Evolutionary conservation across 225 moss, liverwort and hornwort genomes (phyloP).

Genomic region (Pleurozium schreberi): DNA sequence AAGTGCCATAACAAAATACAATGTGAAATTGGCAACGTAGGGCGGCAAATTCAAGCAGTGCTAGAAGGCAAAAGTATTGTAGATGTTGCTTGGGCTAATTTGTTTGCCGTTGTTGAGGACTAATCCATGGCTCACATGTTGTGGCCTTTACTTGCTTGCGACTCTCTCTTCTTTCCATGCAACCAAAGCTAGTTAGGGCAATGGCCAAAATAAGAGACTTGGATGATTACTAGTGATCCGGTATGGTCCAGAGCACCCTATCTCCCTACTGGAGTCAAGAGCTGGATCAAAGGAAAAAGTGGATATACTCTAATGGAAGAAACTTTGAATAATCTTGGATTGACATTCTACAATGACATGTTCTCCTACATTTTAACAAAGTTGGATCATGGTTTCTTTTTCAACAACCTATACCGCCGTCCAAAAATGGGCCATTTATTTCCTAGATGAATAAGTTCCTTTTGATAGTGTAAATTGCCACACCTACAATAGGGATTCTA

Average conservation of each 20-base stretch:
- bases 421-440: fast-evolving
- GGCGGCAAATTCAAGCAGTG: neutral
- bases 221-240: fast-evolving
- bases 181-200: neutral
- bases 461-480: too few species aligned
- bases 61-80: fast-evolving
- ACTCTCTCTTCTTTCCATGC: neutral
- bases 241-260: fast-evolving
- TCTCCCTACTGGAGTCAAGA: fast-evolving
- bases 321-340: neutral
- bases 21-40: fast-evolving
- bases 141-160: neutral
- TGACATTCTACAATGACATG: neutral
- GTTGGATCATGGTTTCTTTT: neutral
- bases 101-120: neutral
- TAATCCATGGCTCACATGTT: neutral
- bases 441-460: too few species aligned
- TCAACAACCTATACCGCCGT: fast-evolving
- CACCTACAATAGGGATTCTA: too few species aligned
- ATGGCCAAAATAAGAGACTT: neutral
- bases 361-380: fast-evolving
- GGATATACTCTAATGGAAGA: neutral
- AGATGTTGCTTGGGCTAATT: neutral
- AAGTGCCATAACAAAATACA: too few species aligned
- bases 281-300: fast-evolving